Evolutionary conservation across 164 flowering plant genomes (phyloP).

Genomic region (Sedum album): DNA sequence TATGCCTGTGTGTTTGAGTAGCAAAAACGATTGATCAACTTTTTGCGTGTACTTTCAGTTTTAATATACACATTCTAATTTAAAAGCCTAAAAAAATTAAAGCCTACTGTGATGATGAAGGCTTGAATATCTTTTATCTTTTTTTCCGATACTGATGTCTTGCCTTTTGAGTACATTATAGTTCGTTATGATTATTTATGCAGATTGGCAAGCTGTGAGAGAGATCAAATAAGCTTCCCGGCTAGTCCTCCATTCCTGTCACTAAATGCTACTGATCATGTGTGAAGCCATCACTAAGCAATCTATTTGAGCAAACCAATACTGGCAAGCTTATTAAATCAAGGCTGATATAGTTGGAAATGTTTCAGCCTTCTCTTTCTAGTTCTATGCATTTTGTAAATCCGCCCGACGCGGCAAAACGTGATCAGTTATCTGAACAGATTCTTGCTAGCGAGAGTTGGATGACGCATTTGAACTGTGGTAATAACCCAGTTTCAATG

Average conservation of each 20-base stretch:
- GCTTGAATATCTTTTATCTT: too few species aligned
- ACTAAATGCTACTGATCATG: not conserved
- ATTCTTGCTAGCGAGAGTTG: conserved; percentile 26
- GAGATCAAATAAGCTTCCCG: not conserved
- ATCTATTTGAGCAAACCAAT: not conserved
- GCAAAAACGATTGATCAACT: not conserved
- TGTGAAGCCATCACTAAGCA: not conserved
- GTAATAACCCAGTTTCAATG: not conserved
- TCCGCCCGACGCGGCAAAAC: conserved; percentile 27
- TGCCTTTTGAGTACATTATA: too few species aligned
- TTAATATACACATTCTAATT: too few species aligned
- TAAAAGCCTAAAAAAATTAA: too few species aligned
- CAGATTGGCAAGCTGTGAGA: too few species aligned
- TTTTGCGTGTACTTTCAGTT: not conserved
- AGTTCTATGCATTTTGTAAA: conserved; percentile 23
- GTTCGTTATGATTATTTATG: too few species aligned
- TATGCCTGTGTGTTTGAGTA: not conserved
- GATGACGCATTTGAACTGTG: conserved; percentile 24
- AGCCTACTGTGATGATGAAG: too few species aligned
- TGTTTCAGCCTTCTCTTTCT: conserved; percentile 34
- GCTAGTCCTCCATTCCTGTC: not conserved
- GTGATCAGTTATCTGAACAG: conserved; percentile 27
- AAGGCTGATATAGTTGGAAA: conserved; percentile 28
- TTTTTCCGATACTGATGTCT: too few species aligned
- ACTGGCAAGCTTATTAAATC: not conserved